phyloP scores from a whole-genome alignment of 805 yeast genomes.

The Candida berthetii region DNA sequence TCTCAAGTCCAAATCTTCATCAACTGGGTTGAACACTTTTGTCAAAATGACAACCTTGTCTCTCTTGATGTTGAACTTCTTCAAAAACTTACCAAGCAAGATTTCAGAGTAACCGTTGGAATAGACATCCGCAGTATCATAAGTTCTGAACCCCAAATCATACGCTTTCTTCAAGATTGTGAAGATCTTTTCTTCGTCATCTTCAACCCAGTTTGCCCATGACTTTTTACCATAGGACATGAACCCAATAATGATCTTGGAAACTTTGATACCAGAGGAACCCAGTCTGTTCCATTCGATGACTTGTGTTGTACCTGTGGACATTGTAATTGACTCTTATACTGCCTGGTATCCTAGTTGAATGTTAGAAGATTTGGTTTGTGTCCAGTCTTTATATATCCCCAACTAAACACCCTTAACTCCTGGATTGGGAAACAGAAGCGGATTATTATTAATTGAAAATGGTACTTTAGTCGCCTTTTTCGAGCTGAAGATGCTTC shows the following conservation, averaged over 20 bases:
- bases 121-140: constrained; percentile 42
- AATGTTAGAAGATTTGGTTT: too few species aligned
- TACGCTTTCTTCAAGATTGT: constrained; percentile 35
- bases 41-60: constrained; percentile 45
- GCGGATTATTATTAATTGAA: too few species aligned
- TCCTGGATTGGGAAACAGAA: too few species aligned
- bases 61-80: constrained; percentile 40
- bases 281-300: constrained; percentile 22
- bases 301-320: background rate
- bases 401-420: too few species aligned
- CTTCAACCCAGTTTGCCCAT: constrained; percentile 37
- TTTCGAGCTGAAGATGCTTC: too few species aligned
- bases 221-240: constrained; percentile 41
- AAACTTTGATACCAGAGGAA: constrained; percentile 37
- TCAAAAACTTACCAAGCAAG: constrained; percentile 43
- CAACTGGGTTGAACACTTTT: constrained; percentile 31
- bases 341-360: too few species aligned
- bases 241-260: constrained; percentile 44
- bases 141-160: constrained; percentile 37
- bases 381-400: too few species aligned
- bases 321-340: too few species aligned
- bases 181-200: constrained; percentile 38
- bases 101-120: constrained; percentile 40
- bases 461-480: too few species aligned
- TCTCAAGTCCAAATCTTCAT: constrained; percentile 9